Evolutionary conservation across 176 grass and related monocot genomes (phyloP).

Genomic region (Olyra latifolia): DNA sequence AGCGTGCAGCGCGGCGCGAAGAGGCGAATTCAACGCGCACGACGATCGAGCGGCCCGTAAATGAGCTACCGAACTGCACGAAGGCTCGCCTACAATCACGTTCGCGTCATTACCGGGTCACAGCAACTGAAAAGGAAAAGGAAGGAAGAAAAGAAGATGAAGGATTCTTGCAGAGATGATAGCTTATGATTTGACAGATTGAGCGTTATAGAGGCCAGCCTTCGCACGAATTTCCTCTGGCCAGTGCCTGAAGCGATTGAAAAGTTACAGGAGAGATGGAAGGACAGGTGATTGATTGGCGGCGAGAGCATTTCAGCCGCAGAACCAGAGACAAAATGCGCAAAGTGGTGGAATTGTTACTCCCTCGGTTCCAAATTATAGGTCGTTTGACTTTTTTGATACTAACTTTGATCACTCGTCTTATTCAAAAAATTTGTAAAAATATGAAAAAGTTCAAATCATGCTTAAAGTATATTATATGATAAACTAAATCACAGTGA

Average conservation of each 20-base stretch:
- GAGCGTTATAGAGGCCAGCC: not conserved
- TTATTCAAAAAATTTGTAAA: no score
- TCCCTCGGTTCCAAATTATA: no score
- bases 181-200: constrained; percentile 32
- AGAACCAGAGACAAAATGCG: not conserved
- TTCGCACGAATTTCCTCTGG: not conserved
- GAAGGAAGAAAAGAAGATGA: not conserved
- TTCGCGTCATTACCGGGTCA: constrained; percentile 33
- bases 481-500: no score
- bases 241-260: constrained; percentile 6
- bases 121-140: not conserved
- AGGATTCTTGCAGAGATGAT: not conserved
- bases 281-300: not conserved
- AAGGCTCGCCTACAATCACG: not conserved
- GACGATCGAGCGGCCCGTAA: not conserved
- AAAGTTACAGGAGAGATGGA: constrained; percentile 32
- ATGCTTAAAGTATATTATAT: no score
- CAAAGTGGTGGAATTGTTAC: not conserved
- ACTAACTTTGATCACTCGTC: no score
- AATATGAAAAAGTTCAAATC: no score
- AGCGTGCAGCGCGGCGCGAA: not conserved
- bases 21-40: constrained; percentile 15
- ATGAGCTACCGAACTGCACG: not conserved
- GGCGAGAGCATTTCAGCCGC: not conserved
- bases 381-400: no score